Percentiles rank a stretch among this genome's conserved stretches.
Conservation (phyloP, 75 land plant species). For the Cupressus sempervirens region DNA sequence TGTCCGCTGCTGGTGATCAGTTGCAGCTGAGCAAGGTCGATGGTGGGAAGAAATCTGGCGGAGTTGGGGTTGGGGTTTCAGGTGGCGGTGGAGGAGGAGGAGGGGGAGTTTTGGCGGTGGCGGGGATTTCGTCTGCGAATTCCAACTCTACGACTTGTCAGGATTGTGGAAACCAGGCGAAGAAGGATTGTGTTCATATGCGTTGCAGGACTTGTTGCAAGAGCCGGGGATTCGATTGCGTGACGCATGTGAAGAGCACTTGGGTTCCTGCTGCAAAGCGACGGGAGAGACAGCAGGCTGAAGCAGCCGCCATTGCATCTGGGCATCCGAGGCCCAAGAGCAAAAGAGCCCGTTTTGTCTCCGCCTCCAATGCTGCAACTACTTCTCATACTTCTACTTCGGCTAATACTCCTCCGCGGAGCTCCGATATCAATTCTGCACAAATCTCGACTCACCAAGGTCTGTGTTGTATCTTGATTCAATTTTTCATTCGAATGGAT, state of each 20-base stretch:
- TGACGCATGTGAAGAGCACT: constrained; percentile 59
- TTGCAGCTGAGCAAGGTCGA: constrained; percentile 3
- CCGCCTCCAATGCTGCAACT: constrained; percentile 38
- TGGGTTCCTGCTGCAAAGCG: constrained; percentile 64
- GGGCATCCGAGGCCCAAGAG: constrained; percentile 42
- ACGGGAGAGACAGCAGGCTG: constrained; percentile 50
- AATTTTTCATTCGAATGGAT: background rate
- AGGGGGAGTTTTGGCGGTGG: constrained; percentile 15
- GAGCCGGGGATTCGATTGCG: constrained; percentile 52
- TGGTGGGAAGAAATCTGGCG: background rate
- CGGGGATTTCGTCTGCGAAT: background rate
- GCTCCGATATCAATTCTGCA: constrained; percentile 47
- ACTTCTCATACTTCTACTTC: constrained; percentile 60
- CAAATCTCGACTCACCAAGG: constrained; percentile 37
- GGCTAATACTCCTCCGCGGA: constrained; percentile 49
- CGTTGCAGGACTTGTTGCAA: constrained; percentile 68
- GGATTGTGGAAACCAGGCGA: constrained; percentile 60
- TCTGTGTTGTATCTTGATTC: background rate
- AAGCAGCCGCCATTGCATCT: constrained; percentile 37
- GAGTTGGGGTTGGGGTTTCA: background rate
- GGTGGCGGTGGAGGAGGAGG: background rate
- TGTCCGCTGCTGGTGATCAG: constrained; percentile 12
- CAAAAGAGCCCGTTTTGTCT: constrained; percentile 49
- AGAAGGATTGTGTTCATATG: constrained; percentile 52
- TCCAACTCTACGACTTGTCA: constrained; percentile 28